Percentiles rank a stretch among this genome's conserved stretches.
phyloP scores from a whole-genome alignment of 495 filamentous ascomycete species.

The Penicillium egyptiacum region DNA sequence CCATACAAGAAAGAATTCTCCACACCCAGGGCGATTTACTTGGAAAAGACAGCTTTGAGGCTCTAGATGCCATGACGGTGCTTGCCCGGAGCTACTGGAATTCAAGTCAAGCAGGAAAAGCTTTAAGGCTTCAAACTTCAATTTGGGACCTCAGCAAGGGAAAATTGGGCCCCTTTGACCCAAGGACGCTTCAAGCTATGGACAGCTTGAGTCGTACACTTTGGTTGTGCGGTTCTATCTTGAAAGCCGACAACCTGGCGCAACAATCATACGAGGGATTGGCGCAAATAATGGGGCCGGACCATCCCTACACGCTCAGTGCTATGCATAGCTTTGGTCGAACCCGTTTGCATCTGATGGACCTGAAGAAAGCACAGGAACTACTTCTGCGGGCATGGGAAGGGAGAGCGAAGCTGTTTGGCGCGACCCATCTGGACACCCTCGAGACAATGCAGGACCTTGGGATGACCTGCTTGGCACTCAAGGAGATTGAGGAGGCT shows the following conservation, averaged over 20 bases:
- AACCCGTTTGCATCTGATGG: conserved; percentile 2
- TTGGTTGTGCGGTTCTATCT: conserved; percentile 7
- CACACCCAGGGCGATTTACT: conserved; percentile 1
- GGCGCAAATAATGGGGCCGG: conserved; percentile 4
- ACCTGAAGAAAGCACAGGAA: conserved; percentile 7
- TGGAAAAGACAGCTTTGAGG: conserved; percentile 5
- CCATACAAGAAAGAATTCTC: conserved; percentile 5
- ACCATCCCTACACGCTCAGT: conserved; percentile 7
- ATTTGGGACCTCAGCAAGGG: conserved; percentile 1
- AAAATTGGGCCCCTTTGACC: conserved; percentile 7
- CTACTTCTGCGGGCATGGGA: conserved; percentile 9
- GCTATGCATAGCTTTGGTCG: conserved; percentile 10
- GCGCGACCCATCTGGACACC: conserved; percentile 7
- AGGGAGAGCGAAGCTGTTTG: conserved; percentile 5
- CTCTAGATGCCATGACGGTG: conserved; percentile 2
- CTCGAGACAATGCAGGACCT: conserved; percentile 11
- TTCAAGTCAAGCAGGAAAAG: conserved; percentile 6
- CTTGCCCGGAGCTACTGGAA: conserved; percentile 11
- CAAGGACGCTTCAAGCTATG: conserved; percentile 8
- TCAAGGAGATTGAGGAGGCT: conserved; percentile 18
- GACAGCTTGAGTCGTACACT: conserved; percentile 6
- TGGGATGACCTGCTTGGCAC: conserved; percentile 7
- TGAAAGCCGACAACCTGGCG: background rate
- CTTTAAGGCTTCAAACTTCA: conserved; percentile 3
- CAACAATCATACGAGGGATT: conserved; percentile 8